These are phyloP conservation scores for Aspergillus wentii DNA, from an alignment of 495 filamentous ascomycete species.

Conservation along the genomic window DNA sequence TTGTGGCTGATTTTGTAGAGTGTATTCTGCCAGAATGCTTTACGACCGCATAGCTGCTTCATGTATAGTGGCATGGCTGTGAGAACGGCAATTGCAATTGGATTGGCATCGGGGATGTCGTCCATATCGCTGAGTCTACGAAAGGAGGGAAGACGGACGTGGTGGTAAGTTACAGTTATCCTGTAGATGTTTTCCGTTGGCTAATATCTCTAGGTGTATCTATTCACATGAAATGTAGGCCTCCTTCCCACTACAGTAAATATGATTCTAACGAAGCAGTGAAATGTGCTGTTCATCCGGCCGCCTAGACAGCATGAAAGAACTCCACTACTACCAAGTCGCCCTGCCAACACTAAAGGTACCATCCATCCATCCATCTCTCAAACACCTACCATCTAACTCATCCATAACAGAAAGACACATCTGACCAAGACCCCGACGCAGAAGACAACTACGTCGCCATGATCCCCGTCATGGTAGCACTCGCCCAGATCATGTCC, in stretches of 20 bases:
- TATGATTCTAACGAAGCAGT: slow-evolving; percentile 3
- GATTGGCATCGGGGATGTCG: slow-evolving; percentile 20
- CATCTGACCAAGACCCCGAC: slow-evolving; percentile 13
- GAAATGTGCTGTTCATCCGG: slow-evolving; percentile 28
- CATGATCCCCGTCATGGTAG: slow-evolving; percentile 24
- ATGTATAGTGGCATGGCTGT: slow-evolving; percentile 24
- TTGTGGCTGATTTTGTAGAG: slow-evolving; percentile 4
- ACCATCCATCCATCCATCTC: not conserved
- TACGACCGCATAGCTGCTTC: slow-evolving; percentile 22
- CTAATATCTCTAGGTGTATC: slow-evolving; percentile 13
- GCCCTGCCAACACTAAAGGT: slow-evolving; percentile 18
- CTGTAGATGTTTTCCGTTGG: not conserved
- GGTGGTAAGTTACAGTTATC: slow-evolving; percentile 13
- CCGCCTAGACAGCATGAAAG: slow-evolving; percentile 24
- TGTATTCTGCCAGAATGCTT: slow-evolving; percentile 20
- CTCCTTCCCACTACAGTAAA: not conserved
- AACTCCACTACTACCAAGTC: slow-evolving; percentile 20
- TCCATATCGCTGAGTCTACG: slow-evolving; percentile 10
- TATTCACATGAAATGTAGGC: slow-evolving; percentile 20
- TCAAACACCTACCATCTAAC: not conserved
- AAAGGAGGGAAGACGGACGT: slow-evolving; percentile 18
- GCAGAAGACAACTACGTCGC: slow-evolving; percentile 20
- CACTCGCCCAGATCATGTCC: slow-evolving; percentile 21
- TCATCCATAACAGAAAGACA: slow-evolving; percentile 1
- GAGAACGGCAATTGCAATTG: slow-evolving; percentile 20